Evolutionary conservation across 306 rosid genomes (phyloP), one percentile per base, ranked within the genome.

Genomic region (Pyrus bretschneideri): DNA sequence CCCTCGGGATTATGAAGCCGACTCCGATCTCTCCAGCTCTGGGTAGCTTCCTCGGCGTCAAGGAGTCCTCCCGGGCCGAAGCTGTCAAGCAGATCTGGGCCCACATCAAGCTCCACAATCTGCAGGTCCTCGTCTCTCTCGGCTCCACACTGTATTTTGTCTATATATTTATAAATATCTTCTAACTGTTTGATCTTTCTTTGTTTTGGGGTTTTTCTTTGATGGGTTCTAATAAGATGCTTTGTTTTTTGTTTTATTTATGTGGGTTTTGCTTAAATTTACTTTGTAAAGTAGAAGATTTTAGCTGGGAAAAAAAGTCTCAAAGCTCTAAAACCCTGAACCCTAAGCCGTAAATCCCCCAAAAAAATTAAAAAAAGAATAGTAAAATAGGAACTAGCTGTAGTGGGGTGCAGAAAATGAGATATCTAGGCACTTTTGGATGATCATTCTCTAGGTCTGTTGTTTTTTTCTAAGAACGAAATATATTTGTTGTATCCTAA

Each of bases 21-120:
- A 29, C 7, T 1, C 81, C 69, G 9, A 73, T 86, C 68, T 86
- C 90, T 45, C 82, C 84, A 1, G 75, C 82, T 67, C 73, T 86
- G 61, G 49, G 80, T 18, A 73, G 60, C 77, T 84, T 83, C 58
- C 71, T 86, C 57, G 86, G 87, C 54, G 79, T 49, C 49, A 14
- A 81, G 6, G 82, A 86, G 79, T 63, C 79, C 38, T 81, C 87
- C 49, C 85, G 90, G 22, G 64, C 83, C 31, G 54, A 76, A 9
- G 87, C 86, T 54, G 86, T 86, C 72, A 86, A 81, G 86, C 80
- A 79, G 74, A 73, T 86, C 74, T 86, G 87, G 90, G 80, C 80
- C 63, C 76, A 86, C 77, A 74, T 86, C 82, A 86, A 83, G 84
- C 79, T 73, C 66, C 82, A 83, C 54, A 74, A 79, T 25, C 90